Percentiles rank a stretch among this genome's conserved stretches.
Evolutionary conservation across 345 rosid species (phyloP).

Genomic region (Camelina hispida): DNA sequence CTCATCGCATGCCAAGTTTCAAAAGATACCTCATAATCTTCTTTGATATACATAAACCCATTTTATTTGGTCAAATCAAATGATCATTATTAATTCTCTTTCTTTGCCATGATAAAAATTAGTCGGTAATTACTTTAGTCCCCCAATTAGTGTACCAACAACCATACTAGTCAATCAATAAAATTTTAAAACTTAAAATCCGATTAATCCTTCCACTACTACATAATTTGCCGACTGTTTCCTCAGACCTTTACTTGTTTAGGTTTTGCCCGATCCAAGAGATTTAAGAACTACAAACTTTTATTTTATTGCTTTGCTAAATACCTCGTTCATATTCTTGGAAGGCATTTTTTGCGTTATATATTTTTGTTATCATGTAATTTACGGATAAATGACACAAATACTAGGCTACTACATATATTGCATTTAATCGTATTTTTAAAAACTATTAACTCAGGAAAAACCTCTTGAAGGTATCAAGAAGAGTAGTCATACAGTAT

Average conservation of each 20-base stretch:
- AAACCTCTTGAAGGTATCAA: slow-evolving; percentile 5
- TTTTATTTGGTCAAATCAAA: slow-evolving; percentile 16
- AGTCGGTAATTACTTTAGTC: slow-evolving; percentile 24
- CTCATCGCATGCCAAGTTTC: slow-evolving; percentile 8
- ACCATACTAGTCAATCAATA: neutral
- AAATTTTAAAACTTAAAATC: neutral
- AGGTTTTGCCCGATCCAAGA: neutral
- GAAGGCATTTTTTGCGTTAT: neutral
- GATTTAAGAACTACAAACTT: neutral
- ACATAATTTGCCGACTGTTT: slow-evolving; percentile 5
- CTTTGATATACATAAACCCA: neutral
- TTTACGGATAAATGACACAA: neutral
- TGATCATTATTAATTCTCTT: slow-evolving; percentile 5
- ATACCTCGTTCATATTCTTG: neutral
- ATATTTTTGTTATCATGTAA: neutral
- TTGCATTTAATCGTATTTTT: neutral
- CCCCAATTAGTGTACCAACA: neutral
- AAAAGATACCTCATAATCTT: neutral
- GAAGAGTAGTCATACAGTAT: slow-evolving; percentile 15
- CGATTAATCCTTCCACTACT: neutral
- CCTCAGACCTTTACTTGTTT: neutral
- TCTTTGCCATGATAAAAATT: slow-evolving; percentile 3
- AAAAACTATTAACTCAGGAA: neutral
- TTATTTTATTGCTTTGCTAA: neutral
- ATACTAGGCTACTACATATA: no score